Percentiles rank a stretch among this genome's conserved stretches.
Evolutionary conservation across 805 yeast species (phyloP).

Genomic region (Lipomyces orientalis): DNA sequence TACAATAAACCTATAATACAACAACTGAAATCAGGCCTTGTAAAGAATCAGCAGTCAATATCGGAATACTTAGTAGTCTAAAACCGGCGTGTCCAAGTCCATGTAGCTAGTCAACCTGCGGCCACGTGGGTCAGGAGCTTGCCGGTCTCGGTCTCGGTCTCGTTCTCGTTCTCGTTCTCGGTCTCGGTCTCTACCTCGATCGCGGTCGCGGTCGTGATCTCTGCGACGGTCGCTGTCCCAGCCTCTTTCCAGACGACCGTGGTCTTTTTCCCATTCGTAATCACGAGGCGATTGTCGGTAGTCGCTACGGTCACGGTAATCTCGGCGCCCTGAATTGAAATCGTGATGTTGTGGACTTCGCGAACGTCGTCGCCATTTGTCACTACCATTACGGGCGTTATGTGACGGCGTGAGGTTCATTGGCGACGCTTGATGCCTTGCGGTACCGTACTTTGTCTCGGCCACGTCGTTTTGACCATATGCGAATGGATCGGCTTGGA

Average conservation of each 20-base stretch:
- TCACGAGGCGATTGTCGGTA: conserved; percentile 2
- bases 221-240: conserved; percentile 4
- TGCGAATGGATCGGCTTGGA: conserved; percentile 24
- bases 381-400: conserved; percentile 2
- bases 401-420: neutral
- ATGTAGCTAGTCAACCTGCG: conserved; percentile 29
- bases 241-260: conserved; percentile 7
- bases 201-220: conserved; percentile 20
- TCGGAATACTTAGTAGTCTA: conserved; percentile 22
- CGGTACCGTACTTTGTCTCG: conserved; percentile 16
- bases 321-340: conserved; percentile 14
- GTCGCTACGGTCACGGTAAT: conserved; percentile 20
- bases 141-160: conserved; percentile 15
- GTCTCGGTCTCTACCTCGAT: conserved; percentile 20
- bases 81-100: conserved; percentile 28
- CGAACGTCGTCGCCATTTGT: conserved; percentile 13
- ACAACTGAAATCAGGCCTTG: conserved; percentile 7
- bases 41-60: neutral
- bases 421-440: conserved; percentile 14
- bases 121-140: conserved; percentile 23
- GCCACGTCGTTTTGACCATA: conserved; percentile 20
- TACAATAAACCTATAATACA: neutral
- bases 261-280: conserved; percentile 5
- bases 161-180: neutral
- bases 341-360: conserved; percentile 17